Base-by-base conservation (phyloP, 1,139 yeast species). In the Torulaspora globosa region DNA sequence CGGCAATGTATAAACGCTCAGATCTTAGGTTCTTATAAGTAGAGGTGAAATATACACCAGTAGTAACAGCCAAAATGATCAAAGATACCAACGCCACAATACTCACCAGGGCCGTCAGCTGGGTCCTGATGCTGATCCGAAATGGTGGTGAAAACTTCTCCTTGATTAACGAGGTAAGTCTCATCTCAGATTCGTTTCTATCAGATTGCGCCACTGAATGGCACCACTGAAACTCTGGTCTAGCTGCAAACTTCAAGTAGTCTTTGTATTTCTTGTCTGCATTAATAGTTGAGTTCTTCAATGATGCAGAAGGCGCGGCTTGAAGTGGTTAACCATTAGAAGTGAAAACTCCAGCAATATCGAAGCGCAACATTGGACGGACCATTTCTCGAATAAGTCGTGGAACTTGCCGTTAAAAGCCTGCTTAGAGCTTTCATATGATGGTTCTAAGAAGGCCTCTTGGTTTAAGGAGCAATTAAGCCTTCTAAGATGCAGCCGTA, bases 51-150 rank as follows among this genome's bases (percentile, higher is more conserved):
- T 85, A 87, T 7, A 85, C 78, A 40, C 95, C 95, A 1, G 95
- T 80, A 8, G 84, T 87, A 23, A 86, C 70, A 10, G 95, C 92
- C 41, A 90, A 69, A 5, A 87, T 78, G 27, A 85, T 70, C 43
- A 90, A 72, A 2, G 97, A 88, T 44, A 86, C 70, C 34, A 86
- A 72, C 19, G 95, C 84, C 28, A 89, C 86, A 52, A 83, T 70
- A 51, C 86, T 74, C 56, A 88, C 96, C 43, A 89, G 70, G n/a
- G 81, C 76, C 50, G 88, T 83, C 48, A 90, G 79, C 70, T 90
- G 97, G 64, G 73, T 69, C 59, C 80, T 64, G 36, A 76, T 67
- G 18, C 71, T 67, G 3, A 69, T 72, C 39, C 73, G 54, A 31
- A 60, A 62, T 7, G 68, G 68, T 16, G 64, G 60, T 32, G 50